Evolutionary conservation across 192 early-diverging fungal species (phyloP), one percentile per base, ranked within the genome.

Genomic region (Coemansia sp.): DNA sequence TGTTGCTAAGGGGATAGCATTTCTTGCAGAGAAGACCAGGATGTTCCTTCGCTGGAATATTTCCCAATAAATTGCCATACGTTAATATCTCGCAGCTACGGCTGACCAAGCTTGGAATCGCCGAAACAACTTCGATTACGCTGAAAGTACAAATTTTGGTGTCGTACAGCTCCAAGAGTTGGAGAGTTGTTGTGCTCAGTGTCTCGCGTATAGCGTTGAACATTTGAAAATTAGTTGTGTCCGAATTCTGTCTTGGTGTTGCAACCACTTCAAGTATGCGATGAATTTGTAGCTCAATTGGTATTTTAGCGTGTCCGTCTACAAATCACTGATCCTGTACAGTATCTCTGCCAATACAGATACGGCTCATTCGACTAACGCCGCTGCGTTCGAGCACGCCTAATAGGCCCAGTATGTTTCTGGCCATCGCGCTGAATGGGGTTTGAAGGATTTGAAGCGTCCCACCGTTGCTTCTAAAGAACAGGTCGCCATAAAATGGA

Each of bases 1-100:
- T 27, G 48, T 7, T 9, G n/a, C 17, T 4, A 10, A 17, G 7
- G 1, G n/a, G 16, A 19, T 19, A 51, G 21, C 19, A 21, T n/a
- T 48, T 48, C 6, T 1, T 6, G 45, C 3, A 6, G 19, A 48
- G 19, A 21, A 5, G 45, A 48, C 45, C 13, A 11, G 50, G 50
- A 29, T 8, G 50, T 8, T 29, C 50, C 2, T 51, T 6, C 2
- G 24, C 50, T 11, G 24, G 5, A 29, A 51, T 51, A 3, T 51
- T 45, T n/a, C 96, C n/a, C n/a, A 11, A 41, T 13, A 2, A 6
- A 8, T 41, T 0, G 40, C 11, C 40, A 9, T 41, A 41, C 10
- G 3, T 11, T 3, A 11, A 41, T 41, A 41, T 13, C 11, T 41
- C 14, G 40, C 40, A 41, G 10, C 40, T 41, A 41, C 40, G 14